Conservation (phyloP, 2,329 filamentous ascomycete genomes). For the Botryotinia globosa region DNA sequence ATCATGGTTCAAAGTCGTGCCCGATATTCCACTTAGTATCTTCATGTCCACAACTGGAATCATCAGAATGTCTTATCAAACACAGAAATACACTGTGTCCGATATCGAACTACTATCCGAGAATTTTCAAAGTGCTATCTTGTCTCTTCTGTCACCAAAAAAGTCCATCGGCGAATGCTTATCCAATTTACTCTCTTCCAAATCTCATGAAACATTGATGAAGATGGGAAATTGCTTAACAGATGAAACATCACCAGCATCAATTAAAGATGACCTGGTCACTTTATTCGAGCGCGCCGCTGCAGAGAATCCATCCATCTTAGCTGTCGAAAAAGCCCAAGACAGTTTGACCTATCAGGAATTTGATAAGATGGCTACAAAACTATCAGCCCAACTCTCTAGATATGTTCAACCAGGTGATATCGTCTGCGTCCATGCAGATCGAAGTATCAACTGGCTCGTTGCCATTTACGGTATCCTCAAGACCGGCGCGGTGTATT, state of each 20-base stretch:
- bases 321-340: conserved; percentile 9
- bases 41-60: conserved; percentile 8
- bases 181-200: neutral
- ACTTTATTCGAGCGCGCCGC: conserved; percentile 15
- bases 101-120: neutral
- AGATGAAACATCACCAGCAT: neutral
- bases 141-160: neutral
- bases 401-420: conserved; percentile 40
- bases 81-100: neutral
- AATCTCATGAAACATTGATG: neutral
- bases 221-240: conserved; percentile 18
- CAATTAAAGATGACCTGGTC: conserved; percentile 18
- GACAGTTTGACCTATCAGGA: conserved; percentile 1
- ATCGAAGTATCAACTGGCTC: conserved; percentile 48
- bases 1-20: conserved; percentile 6
- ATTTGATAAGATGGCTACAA: neutral
- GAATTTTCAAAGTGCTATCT: neutral
- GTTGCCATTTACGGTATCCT: conserved; percentile 40
- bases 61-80: conserved; percentile 15
- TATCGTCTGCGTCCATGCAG: conserved; percentile 44
- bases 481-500: conserved; percentile 39
- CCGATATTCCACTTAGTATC: conserved; percentile 17
- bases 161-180: conserved; percentile 4
- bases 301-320: neutral
- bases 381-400: conserved; percentile 7